Evolutionary conservation across 164 flowering plant genomes (phyloP).

Genomic region (Tinospora cordifolia): DNA sequence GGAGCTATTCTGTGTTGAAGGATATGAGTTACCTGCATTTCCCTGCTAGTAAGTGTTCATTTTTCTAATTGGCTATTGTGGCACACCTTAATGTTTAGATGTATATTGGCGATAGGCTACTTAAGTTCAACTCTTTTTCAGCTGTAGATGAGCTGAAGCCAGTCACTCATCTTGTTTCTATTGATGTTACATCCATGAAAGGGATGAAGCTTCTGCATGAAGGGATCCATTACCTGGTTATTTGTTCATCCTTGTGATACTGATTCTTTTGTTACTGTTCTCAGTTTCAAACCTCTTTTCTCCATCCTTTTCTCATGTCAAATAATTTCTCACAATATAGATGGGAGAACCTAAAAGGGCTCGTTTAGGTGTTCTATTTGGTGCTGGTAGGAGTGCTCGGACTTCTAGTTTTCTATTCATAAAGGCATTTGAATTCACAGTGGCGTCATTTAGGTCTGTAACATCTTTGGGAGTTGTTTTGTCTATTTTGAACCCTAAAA

Average conservation of each 20-base stretch:
- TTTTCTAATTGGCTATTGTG: not conserved
- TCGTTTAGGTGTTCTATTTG: constrained; percentile 71
- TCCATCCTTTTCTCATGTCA: not conserved
- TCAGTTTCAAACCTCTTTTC: constrained; percentile 3
- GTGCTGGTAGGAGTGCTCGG: constrained; percentile 25
- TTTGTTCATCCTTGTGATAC: constrained; percentile 8
- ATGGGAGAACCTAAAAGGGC: constrained; percentile 57
- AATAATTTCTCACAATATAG: constrained; percentile 33
- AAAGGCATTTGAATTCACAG: constrained; percentile 51
- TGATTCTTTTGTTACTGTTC: not conserved
- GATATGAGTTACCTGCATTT: constrained; percentile 75
- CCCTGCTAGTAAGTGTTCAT: constrained; percentile 61
- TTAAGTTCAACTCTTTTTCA: constrained; percentile 23
- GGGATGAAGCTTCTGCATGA: constrained; percentile 77
- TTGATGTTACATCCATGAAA: constrained; percentile 56
- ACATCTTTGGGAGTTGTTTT: constrained; percentile 2
- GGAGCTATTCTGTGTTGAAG: constrained; percentile 45
- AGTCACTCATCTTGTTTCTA: constrained; percentile 78
- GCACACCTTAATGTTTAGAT: not conserved
- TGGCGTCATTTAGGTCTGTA: constrained; percentile 64
- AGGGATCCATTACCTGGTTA: constrained; percentile 84
- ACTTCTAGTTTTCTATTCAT: constrained; percentile 42
- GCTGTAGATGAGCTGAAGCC: constrained; percentile 89
- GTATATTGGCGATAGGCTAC: constrained; percentile 5
- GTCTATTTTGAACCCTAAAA: not conserved